Base-by-base conservation (phyloP, 139 green algal species). In the Chlorella sp. region DNA sequence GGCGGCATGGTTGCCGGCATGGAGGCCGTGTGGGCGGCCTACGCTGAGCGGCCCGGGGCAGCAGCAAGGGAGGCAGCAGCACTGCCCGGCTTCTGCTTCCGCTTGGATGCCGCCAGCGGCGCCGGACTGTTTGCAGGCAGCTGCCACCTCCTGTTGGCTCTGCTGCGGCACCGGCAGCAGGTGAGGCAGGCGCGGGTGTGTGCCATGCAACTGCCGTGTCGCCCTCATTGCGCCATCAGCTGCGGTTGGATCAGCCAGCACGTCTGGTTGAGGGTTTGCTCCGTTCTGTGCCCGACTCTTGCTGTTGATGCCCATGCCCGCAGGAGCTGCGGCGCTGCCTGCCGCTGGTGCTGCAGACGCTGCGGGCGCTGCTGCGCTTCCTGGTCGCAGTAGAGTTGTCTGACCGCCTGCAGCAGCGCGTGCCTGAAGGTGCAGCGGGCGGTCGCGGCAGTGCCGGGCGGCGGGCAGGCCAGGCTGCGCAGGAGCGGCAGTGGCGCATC, bases 141-240 rank as follows among this genome's bases (percentile, higher is more conserved):
- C 38, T 89, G 83, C 62, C 64, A 76, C 60, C 73, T 90, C 43
- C 67, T 91, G 43, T 20, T 73, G 16, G 73, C 74, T 4, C 26
- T 85, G 70, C 36, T 88, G 82, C 73, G 87, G 19, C 87, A 90
- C 78, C 77, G 81, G 17, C 28, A 65, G 30, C 43, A 82, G 81
- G 81, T 80, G 58, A 8, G 81, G 24, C 16, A 0, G 34, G n/a
- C 17, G 26, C 17, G 48, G 30, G n/a, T 69, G 75, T 28, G 44
- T 69, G 62, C 20, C 62, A 67, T 22, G 16, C 32, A 22, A 17
- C 19, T 67, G 19, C 32, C 58, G 19, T 67, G 58, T 22, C 32
- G 17, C 22, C 19, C n/a, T n/a, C n/a, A n/a, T n/a, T n/a, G n/a
- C n/a, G n/a, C n/a, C 32, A n/a, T n/a, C 58, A 67, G 5, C 24